A percentile compares a stretch with the other conserved stretches of the same genome.
Conservation (phyloP, 2,329 filamentous ascomycete genomes). For the Lojkania enalia region DNA sequence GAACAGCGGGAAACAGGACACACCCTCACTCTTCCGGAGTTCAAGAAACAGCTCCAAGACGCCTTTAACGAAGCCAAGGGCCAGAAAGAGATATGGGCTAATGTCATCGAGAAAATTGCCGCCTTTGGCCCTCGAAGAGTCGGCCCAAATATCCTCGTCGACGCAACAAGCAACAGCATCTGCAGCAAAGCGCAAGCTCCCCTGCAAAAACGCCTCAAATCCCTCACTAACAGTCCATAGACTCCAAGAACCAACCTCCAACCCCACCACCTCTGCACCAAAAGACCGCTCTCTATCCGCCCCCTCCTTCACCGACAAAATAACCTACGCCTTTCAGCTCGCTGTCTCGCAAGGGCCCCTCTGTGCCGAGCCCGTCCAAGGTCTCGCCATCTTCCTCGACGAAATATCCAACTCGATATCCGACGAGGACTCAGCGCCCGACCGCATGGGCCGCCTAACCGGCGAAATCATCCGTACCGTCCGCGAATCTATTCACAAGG, state of each 20-base stretch:
- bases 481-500: slow-evolving; percentile 78
- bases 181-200: slow-evolving; percentile 71
- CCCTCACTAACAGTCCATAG: slow-evolving; percentile 21
- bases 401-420: slow-evolving; percentile 66
- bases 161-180: slow-evolving; percentile 72
- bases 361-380: slow-evolving; percentile 91
- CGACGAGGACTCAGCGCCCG: slow-evolving; percentile 58
- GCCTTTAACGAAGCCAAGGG: slow-evolving; percentile 73
- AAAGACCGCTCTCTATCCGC: slow-evolving; percentile 56
- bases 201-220: not conserved
- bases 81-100: slow-evolving; percentile 75
- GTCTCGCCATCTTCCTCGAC: slow-evolving; percentile 88
- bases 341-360: slow-evolving; percentile 86
- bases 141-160: slow-evolving; percentile 88
- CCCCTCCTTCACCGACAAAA: slow-evolving; percentile 82
- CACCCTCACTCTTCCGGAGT: slow-evolving; percentile 71
- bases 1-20: slow-evolving; percentile 62
- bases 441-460: slow-evolving; percentile 74
- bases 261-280: slow-evolving; percentile 34
- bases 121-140: slow-evolving; percentile 85
- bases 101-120: slow-evolving; percentile 77
- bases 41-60: slow-evolving; percentile 71
- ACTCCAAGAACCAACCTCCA: slow-evolving; percentile 33
- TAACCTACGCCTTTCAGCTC: slow-evolving; percentile 91
- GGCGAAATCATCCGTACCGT: slow-evolving; percentile 92